Evolutionary conservation across 2,329 filamentous ascomycete species (phyloP), one percentile per base, ranked within the genome.

Genomic region (Chrysosporium keratinophilum): DNA sequence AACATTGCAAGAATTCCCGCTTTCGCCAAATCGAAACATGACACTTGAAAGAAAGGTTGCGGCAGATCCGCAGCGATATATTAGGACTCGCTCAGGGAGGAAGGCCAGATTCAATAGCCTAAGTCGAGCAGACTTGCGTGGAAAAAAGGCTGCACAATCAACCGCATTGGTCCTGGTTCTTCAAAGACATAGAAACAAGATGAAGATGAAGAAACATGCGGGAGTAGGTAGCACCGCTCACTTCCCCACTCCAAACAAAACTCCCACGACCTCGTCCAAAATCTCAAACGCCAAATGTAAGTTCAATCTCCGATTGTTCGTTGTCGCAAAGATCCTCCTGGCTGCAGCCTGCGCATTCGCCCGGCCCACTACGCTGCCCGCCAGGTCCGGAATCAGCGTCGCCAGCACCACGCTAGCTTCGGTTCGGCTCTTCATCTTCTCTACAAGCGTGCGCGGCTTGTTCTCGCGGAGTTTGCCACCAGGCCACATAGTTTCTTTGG

Each of bases 301-400:
- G 68, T 97, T 96, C 61, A 98, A 74, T 59, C 88, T 78, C 55
- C 82, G 78, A 70, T 97, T 98, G 69, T 98, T 98, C 61, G 97
- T 75, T 44, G 87, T 89, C 9, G 89, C 90, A 73, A 94, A 88
- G 46, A 97, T 81, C 63, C 90, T 85, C 61, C 91, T 80, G 58
- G 89, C 90, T 19, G 93, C 93, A 54, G 85, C 85, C 67, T 94
- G 87, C 14, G 94, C 93, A 72, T 98, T 98, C 42, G 84, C 80
- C 63, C 89, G 80, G 3, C 93, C 93, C 14, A 98, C 94, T 5
- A 98, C 94, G 69, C 87, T 95, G 6, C 85, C 89, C 7, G 88
- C 91, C 54, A 98, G 67, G 67, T 98, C 93, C 1, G 93, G 93
- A 17, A 98, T 77, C 48, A 98, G 78, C 9, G 89, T 95, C 9